phyloP scores from a whole-genome alignment of 805 yeast species.

The Saccharomyces cerevisiae region DNA sequence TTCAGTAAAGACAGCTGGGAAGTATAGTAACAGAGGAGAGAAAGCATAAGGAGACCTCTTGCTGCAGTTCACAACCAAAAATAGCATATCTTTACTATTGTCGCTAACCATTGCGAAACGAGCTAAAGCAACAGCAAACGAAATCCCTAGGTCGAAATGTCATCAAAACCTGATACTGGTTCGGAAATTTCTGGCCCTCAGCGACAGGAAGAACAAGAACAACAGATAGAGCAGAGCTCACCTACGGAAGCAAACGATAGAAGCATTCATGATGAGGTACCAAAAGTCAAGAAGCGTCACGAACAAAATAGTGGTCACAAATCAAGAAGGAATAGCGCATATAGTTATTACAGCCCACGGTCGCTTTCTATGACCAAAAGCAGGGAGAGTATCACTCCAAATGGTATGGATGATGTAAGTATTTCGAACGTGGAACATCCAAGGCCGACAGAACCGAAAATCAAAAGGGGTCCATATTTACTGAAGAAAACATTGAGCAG shows the following conservation, averaged over 20 bases:
- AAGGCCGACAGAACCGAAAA: constrained; percentile 2
- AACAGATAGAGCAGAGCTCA: neutral
- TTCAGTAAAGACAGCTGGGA: neutral
- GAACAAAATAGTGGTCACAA: neutral
- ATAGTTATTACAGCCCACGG: constrained; percentile 2
- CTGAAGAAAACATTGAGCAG: constrained; percentile 20
- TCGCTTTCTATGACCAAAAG: constrained; percentile 1
- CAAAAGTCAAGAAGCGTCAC: constrained; percentile 6
- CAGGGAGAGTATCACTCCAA: constrained; percentile 1
- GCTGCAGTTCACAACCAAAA: neutral
- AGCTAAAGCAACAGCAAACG: neutral
- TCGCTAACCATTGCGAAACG: neutral
- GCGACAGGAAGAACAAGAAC: neutral
- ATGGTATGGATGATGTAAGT: neutral
- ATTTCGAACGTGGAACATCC: neutral
- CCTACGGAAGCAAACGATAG: constrained; percentile 1
- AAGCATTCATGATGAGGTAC: constrained; percentile 6
- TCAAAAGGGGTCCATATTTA: constrained; percentile 11
- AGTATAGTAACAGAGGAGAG: neutral
- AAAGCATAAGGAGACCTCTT: neutral
- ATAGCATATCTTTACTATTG: neutral
- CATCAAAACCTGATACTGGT: neutral
- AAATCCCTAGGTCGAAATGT: neutral
- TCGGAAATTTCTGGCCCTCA: neutral
- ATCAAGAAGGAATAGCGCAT: constrained; percentile 1